phyloP scores from a whole-genome alignment of 441 rosid genomes.

The Daphne laureola region DNA sequence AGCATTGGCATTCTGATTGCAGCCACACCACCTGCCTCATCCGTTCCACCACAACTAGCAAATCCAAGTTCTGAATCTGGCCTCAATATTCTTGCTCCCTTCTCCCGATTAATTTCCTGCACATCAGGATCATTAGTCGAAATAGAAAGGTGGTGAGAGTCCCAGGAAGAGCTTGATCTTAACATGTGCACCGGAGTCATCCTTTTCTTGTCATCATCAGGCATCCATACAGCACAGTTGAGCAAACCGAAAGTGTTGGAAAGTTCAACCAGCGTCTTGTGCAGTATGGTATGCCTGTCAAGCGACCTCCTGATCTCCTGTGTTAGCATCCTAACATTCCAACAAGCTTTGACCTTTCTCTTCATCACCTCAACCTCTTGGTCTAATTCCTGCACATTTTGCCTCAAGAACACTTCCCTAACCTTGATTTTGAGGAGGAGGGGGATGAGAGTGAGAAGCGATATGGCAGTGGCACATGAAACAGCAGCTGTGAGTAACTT shows the following conservation, averaged over 20 bases:
- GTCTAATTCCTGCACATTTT: slow-evolving; percentile 58
- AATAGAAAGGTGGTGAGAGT: slow-evolving; percentile 20
- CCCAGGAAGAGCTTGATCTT: slow-evolving; percentile 26
- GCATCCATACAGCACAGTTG: slow-evolving; percentile 76
- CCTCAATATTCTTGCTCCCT: slow-evolving; percentile 43
- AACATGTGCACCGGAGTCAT: slow-evolving; percentile 58
- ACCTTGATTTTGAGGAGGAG: slow-evolving; percentile 60
- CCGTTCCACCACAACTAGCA: slow-evolving; percentile 44
- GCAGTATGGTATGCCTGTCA: slow-evolving; percentile 56
- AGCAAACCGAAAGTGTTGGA: slow-evolving; percentile 61
- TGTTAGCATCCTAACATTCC: slow-evolving; percentile 64
- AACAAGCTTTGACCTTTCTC: slow-evolving; percentile 58
- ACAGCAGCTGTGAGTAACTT: slow-evolving; percentile 61
- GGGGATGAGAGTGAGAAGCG: slow-evolving; percentile 62
- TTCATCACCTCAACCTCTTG: slow-evolving; percentile 77
- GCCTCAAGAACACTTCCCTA: slow-evolving; percentile 69
- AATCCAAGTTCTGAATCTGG: slow-evolving; percentile 42
- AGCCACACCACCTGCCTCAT: slow-evolving; percentile 52
- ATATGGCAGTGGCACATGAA: slow-evolving; percentile 62
- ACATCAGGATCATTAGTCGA: slow-evolving; percentile 49
- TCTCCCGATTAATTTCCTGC: slow-evolving; percentile 35
- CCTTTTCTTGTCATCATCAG: slow-evolving; percentile 41
- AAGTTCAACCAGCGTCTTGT: slow-evolving; percentile 59
- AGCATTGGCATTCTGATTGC: slow-evolving; percentile 74
- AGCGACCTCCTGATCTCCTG: slow-evolving; percentile 59